Evolutionary conservation across 805 yeast genomes (phyloP), one percentile per base, ranked within the genome.

Genomic region (Monosporozyma solicola): DNA sequence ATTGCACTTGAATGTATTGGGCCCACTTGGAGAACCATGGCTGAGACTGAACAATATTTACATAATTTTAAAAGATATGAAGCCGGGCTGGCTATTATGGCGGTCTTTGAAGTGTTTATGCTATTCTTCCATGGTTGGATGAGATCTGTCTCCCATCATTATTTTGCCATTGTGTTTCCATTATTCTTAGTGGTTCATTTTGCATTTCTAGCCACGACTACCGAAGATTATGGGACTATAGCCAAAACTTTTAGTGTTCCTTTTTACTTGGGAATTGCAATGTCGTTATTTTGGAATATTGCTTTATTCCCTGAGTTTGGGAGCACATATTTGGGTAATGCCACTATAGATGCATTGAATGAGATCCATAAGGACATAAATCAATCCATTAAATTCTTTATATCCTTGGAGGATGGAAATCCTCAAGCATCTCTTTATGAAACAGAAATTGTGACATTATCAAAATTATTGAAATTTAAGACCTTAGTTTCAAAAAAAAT

Each of bases 251-350:
- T 65, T 54, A 65, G 74, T 3, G 64, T 67, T 0, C 82, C 82
- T 0, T 73, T 78, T 53, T 71, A 74, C 47, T 35, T 76, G 22
- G 80, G 80, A 25, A 73, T 76, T 39, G 78, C 74, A 0, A 61
- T 76, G 53, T 67, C 78, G 0, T 53, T 76, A n/a, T 65, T 72
- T 29, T 71, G 76, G 61, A 77, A 76, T 53, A 49, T 78, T 43
- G 37, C 66, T 1, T 54, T 78, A 11, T 78, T 75, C 56, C 82
- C 82, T 1, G 82, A 78, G 55, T 75, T 76, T 61, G 82, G 82
- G 15, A 72, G 79, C 25, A 71, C 77, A 0, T 75, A 72, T 56
- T 58, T 78, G 11, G 82, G 82, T 31, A 70, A 69, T 35, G 65
- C 77, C 1, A 68, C 75, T 6, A 62, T 74, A 0, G 69, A 69